Evolutionary conservation across 2,329 filamentous ascomycete species (phyloP), one percentile per base, ranked within the genome.

Genomic region (Drechslerella coelobrocha): DNA sequence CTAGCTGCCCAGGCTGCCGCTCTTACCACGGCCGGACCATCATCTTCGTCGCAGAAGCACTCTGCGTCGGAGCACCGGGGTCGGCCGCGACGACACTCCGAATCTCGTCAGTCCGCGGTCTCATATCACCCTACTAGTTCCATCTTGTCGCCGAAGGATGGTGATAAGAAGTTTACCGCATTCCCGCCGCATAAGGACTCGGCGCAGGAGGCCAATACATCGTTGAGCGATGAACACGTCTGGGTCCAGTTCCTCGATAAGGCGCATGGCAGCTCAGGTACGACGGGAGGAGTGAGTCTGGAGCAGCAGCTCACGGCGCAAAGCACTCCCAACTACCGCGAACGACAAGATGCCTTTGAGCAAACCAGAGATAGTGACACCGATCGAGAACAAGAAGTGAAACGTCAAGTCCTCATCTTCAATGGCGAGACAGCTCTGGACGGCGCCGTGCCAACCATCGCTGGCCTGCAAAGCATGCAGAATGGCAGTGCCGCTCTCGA

Each of bases 241-340:
- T 71, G 66, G 66, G 66, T 71, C 27, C 66, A 71, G 41, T 71
- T 71, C 43, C 29, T 71, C 37, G 66, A 71, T 29, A 71, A 71
- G 47, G 66, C 62, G 34, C 66, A 71, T 55, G 66, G 57, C 21
- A 63, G 27, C 26, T 63, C 66, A 41, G 66, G 66, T 21, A 50
- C 37, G n/a, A n/a, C n/a, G 17, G 53, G 66, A 21, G 53, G 45
- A 23, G 60, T 51, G 17, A 54, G 66, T 1, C 26, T 71, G 21
- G 66, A 71, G 10, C 66, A 60, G 24, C 66, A 71, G 21, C 66
- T 71, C 43, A 71, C 66, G 19, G 66, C 66, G 14, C 66, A 71
- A 41, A 71, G 23, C 39, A 57, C 65, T 14, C 59, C 59, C 2
- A 55, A 62, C 31, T 71, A 60, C 23, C 66, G 59, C 29, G 59